A percentile compares a stretch with the other conserved stretches of the same genome.
Evolutionary conservation across 2,329 filamentous ascomycete species (phyloP).

Genomic region (Fusarium phyllophilum): DNA sequence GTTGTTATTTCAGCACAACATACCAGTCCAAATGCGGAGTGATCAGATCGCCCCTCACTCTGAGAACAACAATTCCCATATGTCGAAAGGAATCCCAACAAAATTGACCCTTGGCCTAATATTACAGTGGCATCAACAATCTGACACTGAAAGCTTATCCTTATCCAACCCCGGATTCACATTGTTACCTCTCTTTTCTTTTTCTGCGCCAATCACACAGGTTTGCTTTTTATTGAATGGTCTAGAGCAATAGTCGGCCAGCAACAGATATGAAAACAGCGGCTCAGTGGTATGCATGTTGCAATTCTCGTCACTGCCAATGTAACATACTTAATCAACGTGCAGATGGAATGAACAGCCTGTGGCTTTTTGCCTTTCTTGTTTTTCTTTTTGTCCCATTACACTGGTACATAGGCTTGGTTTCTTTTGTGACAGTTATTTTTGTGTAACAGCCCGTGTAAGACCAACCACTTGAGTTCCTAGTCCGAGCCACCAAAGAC

Average conservation of each 20-base stretch:
- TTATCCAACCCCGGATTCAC: slow-evolving; percentile 20
- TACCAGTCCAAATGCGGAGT: neutral
- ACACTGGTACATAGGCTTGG: neutral
- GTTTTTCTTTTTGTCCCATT: neutral
- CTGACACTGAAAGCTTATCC: neutral
- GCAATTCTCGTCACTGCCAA: slow-evolving; percentile 13
- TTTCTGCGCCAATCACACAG: slow-evolving; percentile 4
- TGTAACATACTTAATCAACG: slow-evolving; percentile 7
- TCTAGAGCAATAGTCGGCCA: neutral
- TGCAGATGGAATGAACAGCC: slow-evolving; percentile 1
- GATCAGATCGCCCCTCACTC: neutral
- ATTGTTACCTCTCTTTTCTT: slow-evolving; percentile 15
- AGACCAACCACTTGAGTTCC: neutral
- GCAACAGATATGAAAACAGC: slow-evolving; percentile 2
- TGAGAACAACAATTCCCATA: slow-evolving; percentile 1
- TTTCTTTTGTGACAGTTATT: neutral
- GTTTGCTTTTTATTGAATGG: slow-evolving; percentile 14
- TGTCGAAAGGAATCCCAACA: slow-evolving; percentile 20
- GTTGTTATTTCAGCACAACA: neutral
- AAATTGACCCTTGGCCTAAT: neutral
- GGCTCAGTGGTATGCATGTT: slow-evolving; percentile 15
- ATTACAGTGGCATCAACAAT: neutral
- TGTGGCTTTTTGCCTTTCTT: neutral
- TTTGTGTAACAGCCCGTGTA: neutral
- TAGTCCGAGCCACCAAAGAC: neutral